Evolutionary conservation across 257 asterid genomes (phyloP).

Genomic region (Marsdenia floribunda): DNA sequence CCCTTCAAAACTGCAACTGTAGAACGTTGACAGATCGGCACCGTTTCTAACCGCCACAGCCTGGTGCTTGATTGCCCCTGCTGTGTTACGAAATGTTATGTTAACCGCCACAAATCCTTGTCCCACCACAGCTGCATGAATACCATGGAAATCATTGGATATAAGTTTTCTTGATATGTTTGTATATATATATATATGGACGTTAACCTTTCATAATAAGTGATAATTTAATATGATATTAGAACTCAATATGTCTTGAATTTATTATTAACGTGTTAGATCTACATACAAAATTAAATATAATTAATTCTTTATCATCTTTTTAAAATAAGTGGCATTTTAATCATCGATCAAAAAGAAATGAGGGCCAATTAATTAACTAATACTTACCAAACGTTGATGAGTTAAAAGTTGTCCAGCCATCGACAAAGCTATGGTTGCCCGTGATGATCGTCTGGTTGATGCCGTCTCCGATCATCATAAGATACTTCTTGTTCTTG

Average conservation of each 20-base stretch:
- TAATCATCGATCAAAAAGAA: too few relatives aligned
- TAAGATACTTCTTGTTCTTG: constrained; percentile 48
- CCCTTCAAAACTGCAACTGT: constrained; percentile 73
- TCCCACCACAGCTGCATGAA: constrained; percentile 51
- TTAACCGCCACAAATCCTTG: constrained; percentile 47
- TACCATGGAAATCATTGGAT: background rate
- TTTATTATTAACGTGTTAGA: too few relatives aligned
- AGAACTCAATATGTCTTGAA: too few relatives aligned
- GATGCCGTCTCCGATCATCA: constrained; percentile 84
- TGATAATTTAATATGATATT: too few relatives aligned
- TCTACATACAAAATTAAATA: too few relatives aligned
- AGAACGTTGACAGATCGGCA: constrained; percentile 70
- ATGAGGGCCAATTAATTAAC: too few relatives aligned
- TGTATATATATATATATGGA: too few relatives aligned
- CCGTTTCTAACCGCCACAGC: constrained; percentile 75
- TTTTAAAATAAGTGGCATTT: too few relatives aligned
- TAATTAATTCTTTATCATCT: too few relatives aligned
- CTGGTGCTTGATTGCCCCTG: constrained; percentile 71
- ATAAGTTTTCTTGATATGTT: too few relatives aligned
- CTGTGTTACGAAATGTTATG: constrained; percentile 71
- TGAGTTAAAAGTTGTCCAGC: constrained; percentile 80
- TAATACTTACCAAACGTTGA: constrained; percentile 47
- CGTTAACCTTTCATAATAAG: too few relatives aligned
- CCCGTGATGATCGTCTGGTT: constrained; percentile 64
- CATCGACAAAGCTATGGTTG: constrained; percentile 56